These are phyloP conservation scores for Draba incana DNA, from an alignment of 345 rosid species.

Conservation along the genomic window DNA sequence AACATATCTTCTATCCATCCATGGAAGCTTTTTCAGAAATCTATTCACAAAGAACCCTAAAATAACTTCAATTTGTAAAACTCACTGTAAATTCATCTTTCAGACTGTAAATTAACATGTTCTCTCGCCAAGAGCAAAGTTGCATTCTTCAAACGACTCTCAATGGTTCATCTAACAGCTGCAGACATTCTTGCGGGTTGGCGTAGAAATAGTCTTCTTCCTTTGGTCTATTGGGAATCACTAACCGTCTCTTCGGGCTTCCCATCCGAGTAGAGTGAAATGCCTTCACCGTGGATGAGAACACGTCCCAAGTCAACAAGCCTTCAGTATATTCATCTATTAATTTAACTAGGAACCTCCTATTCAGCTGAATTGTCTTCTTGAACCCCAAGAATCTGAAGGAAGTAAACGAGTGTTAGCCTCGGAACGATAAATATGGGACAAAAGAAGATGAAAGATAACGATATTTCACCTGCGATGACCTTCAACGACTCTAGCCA, in stretches of 20 bases:
- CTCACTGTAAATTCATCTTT: slow-evolving; percentile 19
- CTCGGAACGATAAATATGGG: slow-evolving; percentile 5
- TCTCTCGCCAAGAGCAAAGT: slow-evolving; percentile 33
- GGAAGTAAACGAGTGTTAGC: slow-evolving; percentile 6
- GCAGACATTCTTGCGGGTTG: slow-evolving; percentile 91
- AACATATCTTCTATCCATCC: slow-evolving; percentile 24
- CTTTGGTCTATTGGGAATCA: slow-evolving; percentile 79
- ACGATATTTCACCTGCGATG: slow-evolving; percentile 70
- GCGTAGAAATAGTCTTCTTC: slow-evolving; percentile 97
- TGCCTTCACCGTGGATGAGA: slow-evolving; percentile 69
- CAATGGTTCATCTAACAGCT: slow-evolving; percentile 70
- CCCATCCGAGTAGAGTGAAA: slow-evolving; percentile 78
- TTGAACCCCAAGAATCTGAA: slow-evolving; percentile 92
- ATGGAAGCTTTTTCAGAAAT: slow-evolving; percentile 33
- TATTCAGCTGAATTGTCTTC: slow-evolving; percentile 72
- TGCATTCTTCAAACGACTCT: slow-evolving; percentile 37
- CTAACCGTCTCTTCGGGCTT: slow-evolving; percentile 60
- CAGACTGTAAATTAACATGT: slow-evolving; percentile 14
- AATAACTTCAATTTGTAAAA: slow-evolving; percentile 31
- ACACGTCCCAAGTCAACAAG: slow-evolving; percentile 79
- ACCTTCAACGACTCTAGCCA: slow-evolving; percentile 99
- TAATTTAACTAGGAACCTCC: slow-evolving; percentile 70
- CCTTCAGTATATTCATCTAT: slow-evolving; percentile 69
- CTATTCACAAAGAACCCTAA: slow-evolving; percentile 32
- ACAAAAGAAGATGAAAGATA: slow-evolving; percentile 9